Percentiles rank a stretch among this genome's conserved stretches.
These are phyloP conservation scores for Leccinellum rugosiceps DNA, from an alignment of 768 basidiomycete genomes.

Conservation along the genomic window DNA sequence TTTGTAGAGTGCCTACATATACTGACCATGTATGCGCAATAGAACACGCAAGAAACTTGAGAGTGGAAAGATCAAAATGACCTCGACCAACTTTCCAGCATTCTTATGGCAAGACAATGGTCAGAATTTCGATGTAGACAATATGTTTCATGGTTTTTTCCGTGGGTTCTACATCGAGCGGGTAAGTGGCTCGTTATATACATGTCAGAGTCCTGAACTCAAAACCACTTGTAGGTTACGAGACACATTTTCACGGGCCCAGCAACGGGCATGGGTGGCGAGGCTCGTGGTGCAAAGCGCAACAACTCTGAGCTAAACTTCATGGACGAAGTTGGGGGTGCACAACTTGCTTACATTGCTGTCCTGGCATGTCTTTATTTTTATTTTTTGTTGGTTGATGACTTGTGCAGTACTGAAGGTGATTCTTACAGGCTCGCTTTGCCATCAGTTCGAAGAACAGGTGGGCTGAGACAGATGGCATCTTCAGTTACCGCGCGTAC, in stretches of 20 bases:
- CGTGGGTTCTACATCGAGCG: not conserved
- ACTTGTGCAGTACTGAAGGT: not conserved
- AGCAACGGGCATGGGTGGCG: not conserved
- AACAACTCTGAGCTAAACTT: not conserved
- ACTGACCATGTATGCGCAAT: not conserved
- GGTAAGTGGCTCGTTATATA: not conserved
- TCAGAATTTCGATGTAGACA: not conserved
- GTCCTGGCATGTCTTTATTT: not conserved
- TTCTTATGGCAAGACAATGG: constrained; percentile 7
- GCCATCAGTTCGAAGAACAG: not conserved
- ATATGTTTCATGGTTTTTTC: constrained; percentile 1
- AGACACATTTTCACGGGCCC: not conserved
- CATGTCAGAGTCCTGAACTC: not conserved
- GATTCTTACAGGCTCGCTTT: constrained; percentile 1
- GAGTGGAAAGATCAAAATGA: constrained; percentile 2
- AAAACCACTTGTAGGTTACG: not conserved
- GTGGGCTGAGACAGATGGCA: not conserved
- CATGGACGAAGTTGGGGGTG: not conserved
- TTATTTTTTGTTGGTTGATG: not conserved
- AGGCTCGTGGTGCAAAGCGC: not conserved
- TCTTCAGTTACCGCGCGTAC: constrained; percentile 1
- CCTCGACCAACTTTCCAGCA: not conserved
- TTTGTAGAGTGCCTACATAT: not conserved
- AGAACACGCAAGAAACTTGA: not conserved
- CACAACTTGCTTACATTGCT: constrained; percentile 3